Percentiles rank a stretch among this genome's conserved stretches.
Evolutionary conservation across 208 protist species (phyloP).

Genomic region (Trypanosoma platydactyli): DNA sequence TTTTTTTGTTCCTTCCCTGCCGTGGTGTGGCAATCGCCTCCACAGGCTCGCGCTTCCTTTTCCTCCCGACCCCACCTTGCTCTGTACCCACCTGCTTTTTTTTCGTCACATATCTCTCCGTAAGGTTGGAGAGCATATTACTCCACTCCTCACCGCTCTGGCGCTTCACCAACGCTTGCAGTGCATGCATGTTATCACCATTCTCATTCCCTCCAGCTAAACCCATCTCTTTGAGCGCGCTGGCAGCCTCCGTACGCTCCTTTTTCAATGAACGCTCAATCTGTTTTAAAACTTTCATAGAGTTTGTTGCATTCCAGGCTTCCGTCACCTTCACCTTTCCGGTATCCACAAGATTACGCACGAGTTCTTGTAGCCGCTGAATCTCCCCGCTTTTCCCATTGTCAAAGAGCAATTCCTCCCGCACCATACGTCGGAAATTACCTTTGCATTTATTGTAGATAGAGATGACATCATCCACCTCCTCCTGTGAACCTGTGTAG

Average conservation of each 20-base stretch:
- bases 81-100: slow-evolving; percentile 10
- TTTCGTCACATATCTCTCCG: slow-evolving; percentile 55
- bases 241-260: slow-evolving; percentile 67
- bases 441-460: slow-evolving; percentile 61
- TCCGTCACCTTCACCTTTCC: slow-evolving; percentile 35
- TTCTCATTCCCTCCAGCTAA: slow-evolving; percentile 4
- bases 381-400: slow-evolving; percentile 64
- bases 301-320: slow-evolving; percentile 45
- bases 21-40: background rate
- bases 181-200: slow-evolving; percentile 31
- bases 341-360: slow-evolving; percentile 32
- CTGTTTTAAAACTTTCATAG: slow-evolving; percentile 31
- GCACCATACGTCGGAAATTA: slow-evolving; percentile 76
- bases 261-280: slow-evolving; percentile 45
- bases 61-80: background rate
- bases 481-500: slow-evolving; percentile 75
- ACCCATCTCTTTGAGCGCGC: slow-evolving; percentile 58
- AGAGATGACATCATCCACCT: slow-evolving; percentile 53
- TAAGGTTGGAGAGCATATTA: slow-evolving; percentile 64
- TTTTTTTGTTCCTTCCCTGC: too few species aligned
- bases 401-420: slow-evolving; percentile 75
- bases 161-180: slow-evolving; percentile 71
- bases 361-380: slow-evolving; percentile 46
- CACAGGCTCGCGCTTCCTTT: slow-evolving; percentile 22
- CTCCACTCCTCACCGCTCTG: slow-evolving; percentile 55